These are phyloP conservation scores for Aspergillus chevalieri DNA, from an alignment of 2,329 filamentous ascomycete species.

Conservation along the genomic window DNA sequence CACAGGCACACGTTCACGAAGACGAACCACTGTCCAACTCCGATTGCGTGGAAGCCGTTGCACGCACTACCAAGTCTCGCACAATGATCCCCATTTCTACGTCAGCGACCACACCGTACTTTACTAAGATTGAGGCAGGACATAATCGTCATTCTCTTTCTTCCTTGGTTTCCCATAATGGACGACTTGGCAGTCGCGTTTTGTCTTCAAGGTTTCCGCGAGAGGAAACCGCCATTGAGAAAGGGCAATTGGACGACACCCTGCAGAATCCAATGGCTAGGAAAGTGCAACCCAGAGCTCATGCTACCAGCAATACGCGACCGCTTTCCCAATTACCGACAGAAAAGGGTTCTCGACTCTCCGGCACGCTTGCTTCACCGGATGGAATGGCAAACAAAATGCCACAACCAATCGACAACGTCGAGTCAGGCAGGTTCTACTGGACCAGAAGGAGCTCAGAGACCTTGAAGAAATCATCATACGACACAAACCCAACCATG, in stretches of 20 bases:
- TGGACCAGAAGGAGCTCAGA: too few species aligned
- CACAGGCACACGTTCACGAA: neutral
- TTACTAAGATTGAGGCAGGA: slow-evolving; percentile 2
- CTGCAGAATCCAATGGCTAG: neutral
- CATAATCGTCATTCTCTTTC: slow-evolving; percentile 1
- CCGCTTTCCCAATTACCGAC: too few species aligned
- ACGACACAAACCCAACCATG: too few species aligned
- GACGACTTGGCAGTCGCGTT: neutral
- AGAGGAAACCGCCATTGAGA: neutral
- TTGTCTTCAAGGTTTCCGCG: neutral
- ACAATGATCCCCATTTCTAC: slow-evolving; percentile 1
- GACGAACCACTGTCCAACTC: neutral
- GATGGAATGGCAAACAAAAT: too few species aligned
- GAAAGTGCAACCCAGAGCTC: neutral
- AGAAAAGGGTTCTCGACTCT: too few species aligned
- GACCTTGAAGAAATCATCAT: too few species aligned
- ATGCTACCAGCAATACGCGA: neutral
- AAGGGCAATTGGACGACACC: neutral
- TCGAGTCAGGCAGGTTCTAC: too few species aligned
- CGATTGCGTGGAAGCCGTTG: neutral
- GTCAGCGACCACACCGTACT: neutral
- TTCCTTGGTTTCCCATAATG: neutral
- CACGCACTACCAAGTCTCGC: neutral
- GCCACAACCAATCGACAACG: too few species aligned
- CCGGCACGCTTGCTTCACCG: too few species aligned